phyloP scores from a whole-genome alignment of 2,329 filamentous ascomycete genomes.

The Tricladium varicosporioides region DNA sequence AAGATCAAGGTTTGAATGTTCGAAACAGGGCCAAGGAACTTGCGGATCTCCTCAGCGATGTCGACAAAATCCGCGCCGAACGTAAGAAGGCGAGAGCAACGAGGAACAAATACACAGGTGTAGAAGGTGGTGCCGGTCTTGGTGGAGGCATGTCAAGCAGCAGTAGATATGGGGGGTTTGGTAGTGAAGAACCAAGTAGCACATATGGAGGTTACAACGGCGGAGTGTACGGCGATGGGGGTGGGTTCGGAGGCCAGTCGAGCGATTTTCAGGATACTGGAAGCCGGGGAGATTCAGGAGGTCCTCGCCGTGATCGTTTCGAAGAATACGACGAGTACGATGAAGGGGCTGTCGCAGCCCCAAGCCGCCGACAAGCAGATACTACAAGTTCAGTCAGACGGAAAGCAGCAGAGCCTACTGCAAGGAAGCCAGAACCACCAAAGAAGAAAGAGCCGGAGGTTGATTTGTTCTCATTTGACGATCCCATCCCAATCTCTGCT shows the following conservation, averaged over 20 bases:
- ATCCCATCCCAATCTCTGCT: conserved; percentile 54
- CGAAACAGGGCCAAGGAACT: conserved; percentile 95
- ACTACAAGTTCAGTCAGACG: conserved; percentile 28
- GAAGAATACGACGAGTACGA: conserved; percentile 98
- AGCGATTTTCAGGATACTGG: conserved; percentile 66
- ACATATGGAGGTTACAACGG: conserved; percentile 63
- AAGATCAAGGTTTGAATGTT: conserved; percentile 97
- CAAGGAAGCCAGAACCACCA: conserved; percentile 65
- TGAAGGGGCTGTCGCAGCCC: conserved; percentile 61
- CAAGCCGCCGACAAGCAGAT: conserved; percentile 37
- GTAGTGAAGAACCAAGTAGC: conserved; percentile 76
- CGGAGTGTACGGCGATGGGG: conserved; percentile 91
- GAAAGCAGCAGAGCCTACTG: conserved; percentile 44
- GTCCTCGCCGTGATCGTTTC: conserved; percentile 69
- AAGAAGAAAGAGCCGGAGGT: conserved; percentile 87
- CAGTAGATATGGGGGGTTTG: conserved; percentile 78
- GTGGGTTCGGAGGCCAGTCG: conserved; percentile 80
- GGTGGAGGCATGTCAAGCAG: conserved; percentile 52
- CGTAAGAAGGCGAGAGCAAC: conserved; percentile 88
- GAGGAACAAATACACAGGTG: conserved; percentile 92
- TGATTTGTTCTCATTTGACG: conserved; percentile 92
- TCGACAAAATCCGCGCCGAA: conserved; percentile 78
- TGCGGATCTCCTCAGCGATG: conserved; percentile 87
- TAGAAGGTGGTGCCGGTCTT: conserved; percentile 74
- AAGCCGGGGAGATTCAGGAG: conserved; percentile 25